Evolutionary conservation across 1,284 basidiomycete genomes (phyloP).

Genomic region (Cryptococcus sp.): DNA sequence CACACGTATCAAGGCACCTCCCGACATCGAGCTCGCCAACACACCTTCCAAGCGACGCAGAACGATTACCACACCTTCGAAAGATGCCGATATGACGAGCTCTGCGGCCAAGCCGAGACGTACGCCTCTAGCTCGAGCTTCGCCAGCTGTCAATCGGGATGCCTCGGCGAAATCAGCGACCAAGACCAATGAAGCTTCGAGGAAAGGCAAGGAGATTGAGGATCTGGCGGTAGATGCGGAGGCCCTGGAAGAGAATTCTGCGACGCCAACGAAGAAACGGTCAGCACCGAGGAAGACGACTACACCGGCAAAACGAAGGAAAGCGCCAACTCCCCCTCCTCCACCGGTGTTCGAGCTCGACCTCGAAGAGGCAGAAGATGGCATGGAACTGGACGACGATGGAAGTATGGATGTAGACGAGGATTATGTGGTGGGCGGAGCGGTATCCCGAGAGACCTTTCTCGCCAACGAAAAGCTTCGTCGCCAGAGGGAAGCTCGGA

Average conservation of each 20-base stretch:
- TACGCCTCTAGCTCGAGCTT: neutral
- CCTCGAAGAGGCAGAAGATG: neutral
- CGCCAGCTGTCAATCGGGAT: neutral
- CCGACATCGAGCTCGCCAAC: too few relatives aligned
- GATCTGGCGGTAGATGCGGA: too few relatives aligned
- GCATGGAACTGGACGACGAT: too few relatives aligned
- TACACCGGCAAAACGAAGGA: neutral
- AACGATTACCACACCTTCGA: too few relatives aligned
- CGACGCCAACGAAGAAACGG: too few relatives aligned
- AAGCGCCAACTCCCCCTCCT: neutral
- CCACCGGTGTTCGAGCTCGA: neutral
- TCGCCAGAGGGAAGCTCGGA: conserved; percentile 41
- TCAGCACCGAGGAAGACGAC: neutral
- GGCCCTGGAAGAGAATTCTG: too few relatives aligned
- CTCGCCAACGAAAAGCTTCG: conserved; percentile 38
- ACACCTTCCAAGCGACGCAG: too few relatives aligned
- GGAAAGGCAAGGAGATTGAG: neutral
- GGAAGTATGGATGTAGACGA: neutral
- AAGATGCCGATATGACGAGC: too few relatives aligned
- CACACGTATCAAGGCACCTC: too few relatives aligned
- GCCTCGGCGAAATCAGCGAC: neutral
- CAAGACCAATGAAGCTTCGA: neutral
- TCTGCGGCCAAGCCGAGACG: neutral
- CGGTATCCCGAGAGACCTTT: conserved; percentile 29
- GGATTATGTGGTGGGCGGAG: neutral